Conservation (phyloP, 1,284 basidiomycete genomes). For the Naganishia albida region DNA sequence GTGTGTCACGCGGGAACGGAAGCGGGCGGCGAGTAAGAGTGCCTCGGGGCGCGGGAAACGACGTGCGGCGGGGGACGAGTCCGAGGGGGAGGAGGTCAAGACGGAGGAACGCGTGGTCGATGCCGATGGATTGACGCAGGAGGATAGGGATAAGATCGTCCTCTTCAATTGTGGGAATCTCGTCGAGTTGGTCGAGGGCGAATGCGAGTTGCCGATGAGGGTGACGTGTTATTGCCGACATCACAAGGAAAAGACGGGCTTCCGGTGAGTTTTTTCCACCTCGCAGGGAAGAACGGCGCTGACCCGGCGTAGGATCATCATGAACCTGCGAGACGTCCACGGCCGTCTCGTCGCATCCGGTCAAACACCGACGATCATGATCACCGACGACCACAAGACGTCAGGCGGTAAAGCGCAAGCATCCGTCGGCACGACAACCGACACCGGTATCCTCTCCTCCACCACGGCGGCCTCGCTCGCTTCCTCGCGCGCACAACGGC, state of each 20-base stretch:
- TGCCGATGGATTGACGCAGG: constrained; percentile 38
- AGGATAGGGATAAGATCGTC: constrained; percentile 67
- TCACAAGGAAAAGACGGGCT: constrained; percentile 95
- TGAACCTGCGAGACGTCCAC: constrained; percentile 78
- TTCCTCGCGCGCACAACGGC: constrained; percentile 4
- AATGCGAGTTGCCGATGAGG: constrained; percentile 83
- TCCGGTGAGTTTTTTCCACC: constrained; percentile 59
- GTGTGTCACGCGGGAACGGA: constrained; percentile 31
- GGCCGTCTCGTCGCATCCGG: constrained; percentile 83
- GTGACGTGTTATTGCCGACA: constrained; percentile 99
- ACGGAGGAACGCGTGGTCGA: constrained; percentile 3
- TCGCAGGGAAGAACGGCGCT: neutral
- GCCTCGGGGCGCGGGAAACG: constrained; percentile 23
- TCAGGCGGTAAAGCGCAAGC: constrained; percentile 34
- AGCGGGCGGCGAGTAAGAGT: constrained; percentile 25
- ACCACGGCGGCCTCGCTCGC: constrained; percentile 27
- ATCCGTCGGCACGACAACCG: constrained; percentile 42
- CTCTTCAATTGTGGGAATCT: constrained; percentile 95
- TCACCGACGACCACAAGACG: constrained; percentile 98
- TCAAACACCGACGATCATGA: constrained; percentile 90
- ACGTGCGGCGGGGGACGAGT: neutral
- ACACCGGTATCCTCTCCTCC: constrained; percentile 45
- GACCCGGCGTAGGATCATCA: constrained; percentile 66
- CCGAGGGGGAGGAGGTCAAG: constrained; percentile 12
- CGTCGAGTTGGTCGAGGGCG: constrained; percentile 84